Percentiles rank a stretch among this genome's conserved stretches.
phyloP scores from a whole-genome alignment of 768 basidiomycete species.

The Tricholoma sp. region DNA sequence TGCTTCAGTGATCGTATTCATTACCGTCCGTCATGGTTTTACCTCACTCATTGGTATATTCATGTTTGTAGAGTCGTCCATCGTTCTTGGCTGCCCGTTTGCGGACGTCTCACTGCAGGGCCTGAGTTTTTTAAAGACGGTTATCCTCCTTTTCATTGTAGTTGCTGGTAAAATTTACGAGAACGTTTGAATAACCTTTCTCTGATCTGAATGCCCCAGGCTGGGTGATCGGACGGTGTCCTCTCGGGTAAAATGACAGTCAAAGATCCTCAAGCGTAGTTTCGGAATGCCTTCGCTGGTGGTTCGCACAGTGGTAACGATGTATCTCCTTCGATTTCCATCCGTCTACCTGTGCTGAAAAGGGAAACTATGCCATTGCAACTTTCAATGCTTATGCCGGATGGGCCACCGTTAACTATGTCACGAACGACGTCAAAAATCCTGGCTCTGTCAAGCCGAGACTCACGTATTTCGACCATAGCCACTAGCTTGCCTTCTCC shows the following conservation, averaged over 20 bases:
- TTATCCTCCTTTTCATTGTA: background rate
- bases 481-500: too few species aligned
- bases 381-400: slow-evolving; percentile 44
- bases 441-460: too few species aligned
- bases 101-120: background rate
- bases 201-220: slow-evolving; percentile 6
- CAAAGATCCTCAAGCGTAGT: background rate
- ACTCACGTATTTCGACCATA: too few species aligned
- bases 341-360: background rate
- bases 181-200: background rate
- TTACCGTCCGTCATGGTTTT: too few species aligned
- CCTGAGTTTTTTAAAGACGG: background rate
- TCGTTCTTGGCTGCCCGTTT: too few species aligned
- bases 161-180: background rate
- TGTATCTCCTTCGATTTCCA: background rate
- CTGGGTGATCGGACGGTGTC: background rate
- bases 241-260: background rate
- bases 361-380: background rate
- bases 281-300: background rate
- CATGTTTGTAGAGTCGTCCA: too few species aligned
- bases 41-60: too few species aligned
- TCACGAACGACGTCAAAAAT: slow-evolving; percentile 56
- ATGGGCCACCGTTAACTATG: slow-evolving; percentile 66
- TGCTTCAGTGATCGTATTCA: background rate
- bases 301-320: background rate